Base-by-base conservation (phyloP, 345 rosid genomes). In the Acer yangbiense region DNA sequence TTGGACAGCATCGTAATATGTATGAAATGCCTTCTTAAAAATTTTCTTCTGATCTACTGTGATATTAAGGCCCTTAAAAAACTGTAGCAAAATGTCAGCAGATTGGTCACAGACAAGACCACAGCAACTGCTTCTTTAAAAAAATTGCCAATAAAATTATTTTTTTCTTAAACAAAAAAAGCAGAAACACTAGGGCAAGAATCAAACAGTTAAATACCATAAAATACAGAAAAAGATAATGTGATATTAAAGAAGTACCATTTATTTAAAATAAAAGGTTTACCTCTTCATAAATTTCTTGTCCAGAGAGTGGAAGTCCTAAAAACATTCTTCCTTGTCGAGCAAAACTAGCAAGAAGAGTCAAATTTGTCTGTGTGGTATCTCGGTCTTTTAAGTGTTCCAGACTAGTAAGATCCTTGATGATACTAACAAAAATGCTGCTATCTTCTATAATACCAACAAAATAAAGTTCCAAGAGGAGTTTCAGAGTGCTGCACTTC, bases 281-380 rank as follows among this genome's bases (percentile, higher is more conserved):
- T 81, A 97, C 99, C 91, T 97, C 98, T 85, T 93, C 98, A 63
- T 86, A 83, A 76, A 86, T 76, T 80, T 97, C 98, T 78, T 83
- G 99, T 73, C 94, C 94, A 80, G 98, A 90, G 5, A 87, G 84
- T n/a, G 98, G 89, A 81, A 97, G 93, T 63, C 98, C 99, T 23
- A 94, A 79, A 81, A 97, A 94, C 48, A 90, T 85, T 87, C 98
- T 90, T 69, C 96, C 99, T 93, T 97, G 99, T 65, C 97, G 88
- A 86, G 98, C 98, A 89, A 97, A 97, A 88, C 97, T 89, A 78
- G 93, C 91, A 76, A 97, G 97, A 78, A 97, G 94, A 57, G 98
- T 92, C 82, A 94, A 82, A 85, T 97, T 97, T 71, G 97, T 88
- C 65, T 89, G 99, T 78, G 99, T 93, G 44, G 92, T 72, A 87